Conservation (phyloP, 2,329 filamentous ascomycete genomes). For the Diaporthe vexans region DNA sequence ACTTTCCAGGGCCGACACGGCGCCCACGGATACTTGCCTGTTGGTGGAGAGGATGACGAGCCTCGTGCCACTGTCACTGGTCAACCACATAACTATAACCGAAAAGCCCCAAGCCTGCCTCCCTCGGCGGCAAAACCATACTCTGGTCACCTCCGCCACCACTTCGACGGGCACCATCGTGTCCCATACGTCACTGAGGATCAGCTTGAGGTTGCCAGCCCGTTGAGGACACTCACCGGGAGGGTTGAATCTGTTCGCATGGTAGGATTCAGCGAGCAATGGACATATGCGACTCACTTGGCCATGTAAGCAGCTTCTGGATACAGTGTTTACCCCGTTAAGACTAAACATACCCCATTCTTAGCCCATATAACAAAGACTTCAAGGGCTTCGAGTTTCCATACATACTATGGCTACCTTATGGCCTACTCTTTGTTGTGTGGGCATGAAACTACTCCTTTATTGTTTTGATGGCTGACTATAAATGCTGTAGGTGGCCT, state of each 20-base stretch:
- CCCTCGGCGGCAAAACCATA: slow-evolving; percentile 38
- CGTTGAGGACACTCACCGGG: slow-evolving; percentile 49
- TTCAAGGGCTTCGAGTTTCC: too few species aligned
- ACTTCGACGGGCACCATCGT: slow-evolving; percentile 22
- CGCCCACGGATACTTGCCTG: slow-evolving; percentile 3
- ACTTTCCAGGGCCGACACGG: not conserved
- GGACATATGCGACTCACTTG: slow-evolving; percentile 44
- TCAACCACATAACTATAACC: slow-evolving; percentile 28
- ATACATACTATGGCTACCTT: too few species aligned
- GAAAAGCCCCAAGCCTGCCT: slow-evolving; percentile 33
- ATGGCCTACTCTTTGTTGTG: too few species aligned
- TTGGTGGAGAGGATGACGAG: not conserved
- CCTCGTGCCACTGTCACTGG: not conserved
- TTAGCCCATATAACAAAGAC: too few species aligned
- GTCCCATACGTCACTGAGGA: slow-evolving; percentile 51
- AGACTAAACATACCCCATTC: too few species aligned
- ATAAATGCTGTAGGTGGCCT: slow-evolving; percentile 20
- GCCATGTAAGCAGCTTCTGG: not conserved
- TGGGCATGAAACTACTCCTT: too few species aligned
- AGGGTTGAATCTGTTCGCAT: slow-evolving; percentile 52
- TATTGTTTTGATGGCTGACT: too few species aligned
- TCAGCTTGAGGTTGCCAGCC: slow-evolving; percentile 50
- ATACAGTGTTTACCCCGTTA: too few species aligned
- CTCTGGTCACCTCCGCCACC: slow-evolving; percentile 39
- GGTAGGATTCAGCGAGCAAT: slow-evolving; percentile 53